Percentiles rank a stretch among this genome's conserved stretches.
These are phyloP conservation scores for Lizonia empirigonia DNA, from an alignment of 2,329 filamentous ascomycete species.

Conservation along the genomic window DNA sequence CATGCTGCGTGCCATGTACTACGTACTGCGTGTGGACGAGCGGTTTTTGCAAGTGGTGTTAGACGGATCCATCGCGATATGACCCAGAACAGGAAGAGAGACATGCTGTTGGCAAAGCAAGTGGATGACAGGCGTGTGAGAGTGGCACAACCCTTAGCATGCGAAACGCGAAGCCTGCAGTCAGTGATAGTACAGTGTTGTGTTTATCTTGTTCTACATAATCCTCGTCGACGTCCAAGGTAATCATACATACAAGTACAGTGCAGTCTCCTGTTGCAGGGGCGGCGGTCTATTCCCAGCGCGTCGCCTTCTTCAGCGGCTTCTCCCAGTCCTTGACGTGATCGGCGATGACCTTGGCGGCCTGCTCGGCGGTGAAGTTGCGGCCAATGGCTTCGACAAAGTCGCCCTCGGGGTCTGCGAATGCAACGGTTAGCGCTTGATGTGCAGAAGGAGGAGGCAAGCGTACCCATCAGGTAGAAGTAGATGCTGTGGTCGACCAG, in stretches of 20 bases:
- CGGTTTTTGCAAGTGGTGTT: no score
- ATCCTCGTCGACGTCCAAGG: constrained; percentile 6
- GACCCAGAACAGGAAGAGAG: no score
- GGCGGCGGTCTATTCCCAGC: constrained; percentile 33
- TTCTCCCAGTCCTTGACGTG: constrained; percentile 82
- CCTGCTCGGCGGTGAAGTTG: constrained; percentile 89
- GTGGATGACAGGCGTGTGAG: no score
- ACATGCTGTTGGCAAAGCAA: no score
- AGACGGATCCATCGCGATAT: no score
- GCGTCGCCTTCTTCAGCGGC: constrained; percentile 56
- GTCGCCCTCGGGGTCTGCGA: constrained; percentile 87
- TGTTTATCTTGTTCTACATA: no score
- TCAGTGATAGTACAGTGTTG: constrained; percentile 9
- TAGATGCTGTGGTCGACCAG: constrained; percentile 99
- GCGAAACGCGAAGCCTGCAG: not conserved
- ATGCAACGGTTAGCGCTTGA: constrained; percentile 33
- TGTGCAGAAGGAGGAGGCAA: not conserved
- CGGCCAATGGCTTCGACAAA: constrained; percentile 96
- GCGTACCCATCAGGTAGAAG: constrained; percentile 91
- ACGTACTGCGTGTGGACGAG: no score
- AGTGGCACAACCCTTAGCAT: no score
- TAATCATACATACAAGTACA: constrained; percentile 18
- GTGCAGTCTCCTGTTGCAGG: no score
- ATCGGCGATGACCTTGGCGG: constrained; percentile 79
- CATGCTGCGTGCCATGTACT: no score